These are phyloP conservation scores for Magnaporthiopsis rhizophila DNA, from an alignment of 2,329 filamentous ascomycete species.

Conservation along the genomic window DNA sequence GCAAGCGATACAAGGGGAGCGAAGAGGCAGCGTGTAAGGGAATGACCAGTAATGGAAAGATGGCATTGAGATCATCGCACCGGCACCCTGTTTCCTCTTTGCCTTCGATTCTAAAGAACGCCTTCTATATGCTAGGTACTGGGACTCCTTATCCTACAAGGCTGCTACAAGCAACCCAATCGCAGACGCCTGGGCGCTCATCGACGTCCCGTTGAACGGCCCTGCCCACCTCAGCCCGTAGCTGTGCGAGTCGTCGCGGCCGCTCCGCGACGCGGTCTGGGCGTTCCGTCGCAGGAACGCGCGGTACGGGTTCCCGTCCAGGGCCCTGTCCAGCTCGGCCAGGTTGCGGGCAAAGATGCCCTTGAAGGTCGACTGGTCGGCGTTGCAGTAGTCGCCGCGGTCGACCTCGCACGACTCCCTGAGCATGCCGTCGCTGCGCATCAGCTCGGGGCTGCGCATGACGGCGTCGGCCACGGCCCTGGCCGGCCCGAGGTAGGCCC, in stretches of 20 bases:
- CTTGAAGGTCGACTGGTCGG: slow-evolving; percentile 55
- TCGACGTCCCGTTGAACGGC: slow-evolving; percentile 11
- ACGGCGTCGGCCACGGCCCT: slow-evolving; percentile 43
- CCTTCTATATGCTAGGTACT: no score
- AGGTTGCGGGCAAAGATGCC: slow-evolving; percentile 63
- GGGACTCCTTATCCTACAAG: neutral
- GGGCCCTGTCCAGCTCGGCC: slow-evolving; percentile 40
- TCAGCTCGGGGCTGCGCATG: slow-evolving; percentile 30
- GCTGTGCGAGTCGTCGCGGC: slow-evolving; percentile 10
- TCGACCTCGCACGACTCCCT: slow-evolving; percentile 37
- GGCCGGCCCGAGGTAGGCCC: slow-evolving; percentile 32
- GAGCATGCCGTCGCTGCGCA: slow-evolving; percentile 36
- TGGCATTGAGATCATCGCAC: no score
- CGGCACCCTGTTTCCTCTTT: no score
- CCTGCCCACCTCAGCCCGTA: slow-evolving; percentile 19
- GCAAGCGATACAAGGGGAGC: no score
- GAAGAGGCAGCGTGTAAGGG: no score
- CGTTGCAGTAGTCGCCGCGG: slow-evolving; percentile 35
- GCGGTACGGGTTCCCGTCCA: slow-evolving; percentile 14
- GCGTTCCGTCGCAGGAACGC: slow-evolving; percentile 16
- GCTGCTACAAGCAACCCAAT: slow-evolving; percentile 11
- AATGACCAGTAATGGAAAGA: no score
- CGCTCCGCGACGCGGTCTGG: slow-evolving; percentile 12
- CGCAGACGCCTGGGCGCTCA: slow-evolving; percentile 12
- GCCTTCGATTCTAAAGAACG: no score